Percentiles rank a stretch among this genome's conserved stretches.
Conservation (phyloP, 768 basidiomycete species). For the Lactarius pseudohatsudake region DNA sequence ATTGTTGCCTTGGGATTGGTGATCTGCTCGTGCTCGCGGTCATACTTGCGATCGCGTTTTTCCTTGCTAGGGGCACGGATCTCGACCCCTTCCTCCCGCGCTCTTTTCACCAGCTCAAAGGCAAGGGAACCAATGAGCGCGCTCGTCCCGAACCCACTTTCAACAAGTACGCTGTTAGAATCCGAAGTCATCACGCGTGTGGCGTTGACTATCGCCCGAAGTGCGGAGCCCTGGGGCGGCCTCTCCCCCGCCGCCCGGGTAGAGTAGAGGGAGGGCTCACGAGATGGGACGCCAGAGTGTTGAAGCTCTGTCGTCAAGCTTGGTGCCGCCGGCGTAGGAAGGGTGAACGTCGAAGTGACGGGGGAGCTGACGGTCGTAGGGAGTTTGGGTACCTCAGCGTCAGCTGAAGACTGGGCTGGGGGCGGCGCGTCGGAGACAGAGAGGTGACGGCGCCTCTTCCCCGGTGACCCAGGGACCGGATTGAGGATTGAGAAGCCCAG, state of each 20-base stretch:
- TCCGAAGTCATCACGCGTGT: slow-evolving; percentile 87
- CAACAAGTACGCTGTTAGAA: slow-evolving; percentile 68
- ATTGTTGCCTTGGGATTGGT: slow-evolving; percentile 22
- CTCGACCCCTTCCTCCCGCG: slow-evolving; percentile 61
- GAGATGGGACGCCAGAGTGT: slow-evolving; percentile 14
- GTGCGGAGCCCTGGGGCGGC: slow-evolving; percentile 57
- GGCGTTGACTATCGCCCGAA: slow-evolving; percentile 78
- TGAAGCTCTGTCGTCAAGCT: slow-evolving; percentile 29
- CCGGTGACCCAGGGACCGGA: slow-evolving; percentile 35
- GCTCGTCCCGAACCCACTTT: slow-evolving; percentile 64
- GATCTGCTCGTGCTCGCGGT: slow-evolving; percentile 22
- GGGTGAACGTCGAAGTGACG: slow-evolving; percentile 12
- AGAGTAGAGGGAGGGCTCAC: slow-evolving; percentile 28
- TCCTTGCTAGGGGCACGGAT: slow-evolving; percentile 51
- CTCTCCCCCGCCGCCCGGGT: slow-evolving; percentile 31
- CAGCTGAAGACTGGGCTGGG: neutral
- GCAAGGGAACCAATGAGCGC: slow-evolving; percentile 63
- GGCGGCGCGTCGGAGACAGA: slow-evolving; percentile 14
- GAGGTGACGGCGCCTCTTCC: slow-evolving; percentile 27
- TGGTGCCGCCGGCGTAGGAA: slow-evolving; percentile 14
- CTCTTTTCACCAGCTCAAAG: slow-evolving; percentile 62
- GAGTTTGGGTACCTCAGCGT: slow-evolving; percentile 2
- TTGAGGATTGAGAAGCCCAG: slow-evolving; percentile 69
- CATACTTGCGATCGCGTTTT: slow-evolving; percentile 37
- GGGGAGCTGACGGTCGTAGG: slow-evolving; percentile 20